A percentile compares a stretch with the other conserved stretches of the same genome.
Conservation (phyloP, 179 eudicot species). For the Corrigiola litoralis region DNA sequence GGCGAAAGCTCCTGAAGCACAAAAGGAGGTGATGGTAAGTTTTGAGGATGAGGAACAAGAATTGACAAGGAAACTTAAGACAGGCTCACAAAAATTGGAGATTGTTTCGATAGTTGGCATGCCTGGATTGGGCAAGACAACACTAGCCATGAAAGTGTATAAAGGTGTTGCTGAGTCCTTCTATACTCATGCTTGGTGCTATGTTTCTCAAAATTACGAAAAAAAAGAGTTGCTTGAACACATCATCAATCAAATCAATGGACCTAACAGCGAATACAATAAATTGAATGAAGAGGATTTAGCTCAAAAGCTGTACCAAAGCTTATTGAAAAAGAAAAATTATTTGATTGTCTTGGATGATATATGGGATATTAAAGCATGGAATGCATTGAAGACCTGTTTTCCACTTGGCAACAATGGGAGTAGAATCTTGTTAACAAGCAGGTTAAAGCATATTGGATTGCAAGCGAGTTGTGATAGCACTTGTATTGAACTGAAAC, state of each 20-base stretch:
- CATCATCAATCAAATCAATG: not conserved
- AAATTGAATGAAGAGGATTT: not conserved
- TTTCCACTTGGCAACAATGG: not conserved
- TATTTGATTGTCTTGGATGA: not conserved
- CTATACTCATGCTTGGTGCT: not conserved
- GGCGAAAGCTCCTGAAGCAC: too few relatives aligned
- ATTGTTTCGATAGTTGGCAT: not conserved
- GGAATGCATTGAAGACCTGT: not conserved
- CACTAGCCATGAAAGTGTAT: conserved; percentile 4
- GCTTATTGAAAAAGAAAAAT: not conserved
- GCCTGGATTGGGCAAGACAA: not conserved
- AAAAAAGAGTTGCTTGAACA: not conserved
- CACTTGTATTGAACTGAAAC: conserved; percentile 2
- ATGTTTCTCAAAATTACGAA: not conserved
- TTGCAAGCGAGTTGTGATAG: not conserved
- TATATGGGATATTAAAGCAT: not conserved
- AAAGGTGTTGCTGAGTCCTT: not conserved
- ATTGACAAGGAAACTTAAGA: not conserved
- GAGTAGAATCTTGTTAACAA: conserved; percentile 3
- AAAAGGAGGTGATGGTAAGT: too few relatives aligned
- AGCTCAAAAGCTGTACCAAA: not conserved
- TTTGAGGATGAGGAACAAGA: not conserved
- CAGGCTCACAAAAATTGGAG: not conserved
- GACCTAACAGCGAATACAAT: not conserved
- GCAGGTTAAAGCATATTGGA: not conserved